Evolutionary conservation across 2,329 filamentous ascomycete genomes (phyloP).

Genomic region (Ilyonectria robusta): DNA sequence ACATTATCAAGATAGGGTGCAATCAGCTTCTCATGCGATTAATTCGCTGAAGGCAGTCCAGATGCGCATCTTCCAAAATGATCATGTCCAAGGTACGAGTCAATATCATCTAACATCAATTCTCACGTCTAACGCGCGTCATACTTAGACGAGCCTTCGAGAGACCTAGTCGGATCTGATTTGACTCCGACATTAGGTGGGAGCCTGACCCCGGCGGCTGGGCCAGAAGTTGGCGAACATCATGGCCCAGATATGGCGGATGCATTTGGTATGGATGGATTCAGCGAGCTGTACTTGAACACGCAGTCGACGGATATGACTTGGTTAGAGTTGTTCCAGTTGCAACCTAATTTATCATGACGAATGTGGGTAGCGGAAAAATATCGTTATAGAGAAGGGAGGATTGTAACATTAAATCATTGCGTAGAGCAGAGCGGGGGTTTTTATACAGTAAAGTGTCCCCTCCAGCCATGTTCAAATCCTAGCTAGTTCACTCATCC

Average conservation of each 20-base stretch:
- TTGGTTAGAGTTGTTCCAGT: slow-evolving; percentile 13
- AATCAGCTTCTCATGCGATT: slow-evolving; percentile 7
- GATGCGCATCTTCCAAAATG: neutral
- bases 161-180: neutral
- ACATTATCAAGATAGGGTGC: slow-evolving; percentile 10
- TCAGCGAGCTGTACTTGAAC: slow-evolving; percentile 5
- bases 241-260: neutral
- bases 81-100: neutral
- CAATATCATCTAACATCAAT: neutral
- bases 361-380: neutral
- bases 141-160: neutral
- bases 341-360: slow-evolving; percentile 12
- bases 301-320: slow-evolving; percentile 4
- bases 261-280: slow-evolving; percentile 4
- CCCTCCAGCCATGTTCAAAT: too few species aligned
- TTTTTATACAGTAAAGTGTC: too few species aligned
- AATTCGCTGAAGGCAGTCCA: neutral
- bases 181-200: neutral
- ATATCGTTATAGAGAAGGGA: neutral
- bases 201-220: neutral
- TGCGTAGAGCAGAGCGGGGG: too few species aligned
- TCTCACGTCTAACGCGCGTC: neutral
- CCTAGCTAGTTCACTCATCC: neutral
- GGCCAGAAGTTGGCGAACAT: neutral
- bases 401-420: too few species aligned